Conservation (phyloP, 306 rosid species). For the Echinosophora koreensis region DNA sequence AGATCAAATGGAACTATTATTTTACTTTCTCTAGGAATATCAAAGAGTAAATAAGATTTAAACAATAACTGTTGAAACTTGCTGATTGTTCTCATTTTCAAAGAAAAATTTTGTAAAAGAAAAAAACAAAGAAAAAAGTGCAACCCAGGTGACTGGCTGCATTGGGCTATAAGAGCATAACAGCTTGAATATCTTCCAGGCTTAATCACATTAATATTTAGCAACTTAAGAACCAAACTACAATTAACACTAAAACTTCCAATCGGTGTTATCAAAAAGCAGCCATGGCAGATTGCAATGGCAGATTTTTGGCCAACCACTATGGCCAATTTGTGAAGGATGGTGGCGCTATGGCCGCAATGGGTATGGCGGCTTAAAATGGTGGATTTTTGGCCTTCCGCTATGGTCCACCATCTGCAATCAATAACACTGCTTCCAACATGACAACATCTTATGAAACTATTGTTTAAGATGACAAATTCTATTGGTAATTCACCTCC, state of each 20-base stretch:
- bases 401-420: too few species aligned
- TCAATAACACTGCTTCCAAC: neutral
- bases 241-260: neutral
- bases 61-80: neutral
- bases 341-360: too few species aligned
- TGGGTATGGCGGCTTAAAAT: too few species aligned
- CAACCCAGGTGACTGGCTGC: neutral
- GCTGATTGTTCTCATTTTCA: neutral
- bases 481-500: neutral
- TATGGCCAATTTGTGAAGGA: too few species aligned
- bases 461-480: neutral
- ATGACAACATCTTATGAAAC: neutral
- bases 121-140: neutral
- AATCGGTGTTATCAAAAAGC: too few species aligned
- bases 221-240: neutral
- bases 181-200: neutral
- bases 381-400: too few species aligned
- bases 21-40: neutral
- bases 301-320: too few species aligned
- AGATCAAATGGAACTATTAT: neutral
- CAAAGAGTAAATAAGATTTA: neutral
- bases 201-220: neutral
- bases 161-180: neutral
- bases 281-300: too few species aligned
- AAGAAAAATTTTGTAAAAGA: neutral